Evolutionary conservation across 2,329 filamentous ascomycete genomes (phyloP), one percentile per base, ranked within the genome.

Genomic region (Apiospora arundinis): DNA sequence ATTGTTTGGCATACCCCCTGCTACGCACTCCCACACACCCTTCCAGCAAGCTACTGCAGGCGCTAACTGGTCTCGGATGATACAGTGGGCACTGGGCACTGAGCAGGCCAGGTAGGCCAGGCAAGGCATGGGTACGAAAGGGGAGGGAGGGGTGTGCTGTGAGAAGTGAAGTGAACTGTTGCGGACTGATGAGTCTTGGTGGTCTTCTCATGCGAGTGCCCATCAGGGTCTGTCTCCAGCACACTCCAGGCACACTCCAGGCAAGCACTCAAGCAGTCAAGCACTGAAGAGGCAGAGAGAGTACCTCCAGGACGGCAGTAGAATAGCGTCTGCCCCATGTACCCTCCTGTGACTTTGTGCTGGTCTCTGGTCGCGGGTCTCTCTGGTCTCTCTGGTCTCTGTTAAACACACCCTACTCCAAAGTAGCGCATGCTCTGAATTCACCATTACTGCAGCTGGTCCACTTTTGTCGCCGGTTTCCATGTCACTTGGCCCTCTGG

Each of bases 401-500:
- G 66, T 48, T 68, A 68, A 32, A 44, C 66, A 68, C 66, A 68
- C 66, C 66, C 66, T 68, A 45, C 25, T 21, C 42, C 42, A n/a
- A n/a, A 14, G 44, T 68, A 48, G 21, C 16, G 18, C 40, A 32
- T 28, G 42, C 23, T 46, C 65, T 32, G 52, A 63, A 63, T 40
- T 63, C 52, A 63, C 56, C 32, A 63, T 23, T 40, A 40, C 56
- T 63, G 56, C 56, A 63, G 56, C 18, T 12, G 56, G 21, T 23
- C 56, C 56, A 37, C 28, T 32, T 32, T 40, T 40, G 37, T 63
- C 32, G 56, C 56, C 32, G 56, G 56, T 69, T 52, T 49, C 45
- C 67, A 69, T 69, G 67, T 69, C 67, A 69, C 67, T 69, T 69
- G 67, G 67, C 48, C 67, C 45, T n/a, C 32, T 40, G 32, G 32